Conservation (phyloP, 441 rosid genomes). For the Pelargonium australe region DNA sequence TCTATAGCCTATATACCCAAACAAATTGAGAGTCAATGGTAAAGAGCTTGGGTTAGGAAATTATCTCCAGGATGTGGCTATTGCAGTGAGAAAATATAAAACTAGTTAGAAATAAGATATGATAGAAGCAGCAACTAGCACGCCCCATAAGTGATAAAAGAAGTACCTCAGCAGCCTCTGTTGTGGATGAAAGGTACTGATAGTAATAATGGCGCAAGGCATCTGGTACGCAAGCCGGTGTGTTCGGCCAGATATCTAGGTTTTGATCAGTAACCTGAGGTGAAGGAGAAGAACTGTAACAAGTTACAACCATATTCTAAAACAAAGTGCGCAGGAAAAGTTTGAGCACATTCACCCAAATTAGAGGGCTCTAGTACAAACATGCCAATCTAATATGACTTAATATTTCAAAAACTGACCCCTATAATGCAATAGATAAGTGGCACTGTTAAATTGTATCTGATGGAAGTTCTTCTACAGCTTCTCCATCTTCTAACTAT, state of each 20-base stretch:
- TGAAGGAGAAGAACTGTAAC: slow-evolving; percentile 16
- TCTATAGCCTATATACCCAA: too few relatives aligned
- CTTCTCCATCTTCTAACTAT: too few relatives aligned
- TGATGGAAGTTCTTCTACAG: background rate
- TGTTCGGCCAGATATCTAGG: slow-evolving; percentile 76
- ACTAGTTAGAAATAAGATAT: too few relatives aligned
- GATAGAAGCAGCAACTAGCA: slow-evolving; percentile 11
- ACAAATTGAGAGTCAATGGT: too few relatives aligned
- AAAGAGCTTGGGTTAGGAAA: too few relatives aligned
- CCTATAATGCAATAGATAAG: too few relatives aligned
- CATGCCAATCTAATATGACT: background rate
- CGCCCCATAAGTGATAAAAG: slow-evolving; percentile 14
- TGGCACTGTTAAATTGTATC: too few relatives aligned
- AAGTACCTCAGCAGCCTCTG: slow-evolving; percentile 92
- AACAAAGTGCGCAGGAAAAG: background rate
- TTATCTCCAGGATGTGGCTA: too few relatives aligned
- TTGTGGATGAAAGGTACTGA: slow-evolving; percentile 88
- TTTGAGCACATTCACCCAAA: slow-evolving; percentile 7
- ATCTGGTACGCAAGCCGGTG: slow-evolving; percentile 80
- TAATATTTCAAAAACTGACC: background rate
- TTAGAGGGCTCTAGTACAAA: slow-evolving; percentile 3
- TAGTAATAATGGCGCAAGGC: slow-evolving; percentile 91
- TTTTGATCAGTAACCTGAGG: slow-evolving; percentile 88
- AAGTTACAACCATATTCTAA: slow-evolving; percentile 16
- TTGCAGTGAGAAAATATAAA: too few relatives aligned